Evolutionary conservation across 495 filamentous ascomycete species (phyloP), one percentile per base, ranked within the genome.

Genomic region (Daldinia loculata): DNA sequence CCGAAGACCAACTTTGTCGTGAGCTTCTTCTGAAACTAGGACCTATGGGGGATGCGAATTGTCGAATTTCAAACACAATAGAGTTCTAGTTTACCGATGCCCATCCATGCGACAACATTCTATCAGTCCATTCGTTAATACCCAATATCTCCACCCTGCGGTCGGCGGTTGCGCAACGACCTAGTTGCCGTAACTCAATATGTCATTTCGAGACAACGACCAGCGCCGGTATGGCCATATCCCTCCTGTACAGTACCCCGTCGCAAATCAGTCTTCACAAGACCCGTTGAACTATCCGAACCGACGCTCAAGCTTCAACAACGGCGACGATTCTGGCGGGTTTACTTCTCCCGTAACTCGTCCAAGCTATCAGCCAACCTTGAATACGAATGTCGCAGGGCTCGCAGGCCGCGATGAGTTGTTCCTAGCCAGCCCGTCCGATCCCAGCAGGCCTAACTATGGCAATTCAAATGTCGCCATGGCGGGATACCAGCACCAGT

Each of bases 241-340:
- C 2, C 86, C 86, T 62, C 85, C 85, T 26, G 86, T 85, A 11
- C 86, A 86, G 76, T 88, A 88, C 66, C 82, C 84, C 15, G 80
- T 83, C 57, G 77, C 81, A 36, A 75, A 75, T 65, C 72, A 77
- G 62, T 53, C 70, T 26, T 67, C 76, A 15, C 69, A 78, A 58
- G 78, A 84, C 56, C 76, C 77, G 52, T 57, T 67, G 5, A 38
- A 74, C 22, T 80, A 82, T 69, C 76, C 83, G 50, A 81, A 86
- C 34, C 84, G 90, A 64, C 88, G 89, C 59, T 84, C 88, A 57
- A 95, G 93, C 77, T 95, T 91, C 80, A 90, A 94, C 75, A 88
- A 84, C 72, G 93, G 91, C 67, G 92, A 96, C 77, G 92, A 97
- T 77, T 84, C 84, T 38, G 76, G 72, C 24, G 82, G 79, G 53